phyloP scores from a whole-genome alignment of 1,139 yeast genomes.

The Saccharomycopsis hybrid region DNA sequence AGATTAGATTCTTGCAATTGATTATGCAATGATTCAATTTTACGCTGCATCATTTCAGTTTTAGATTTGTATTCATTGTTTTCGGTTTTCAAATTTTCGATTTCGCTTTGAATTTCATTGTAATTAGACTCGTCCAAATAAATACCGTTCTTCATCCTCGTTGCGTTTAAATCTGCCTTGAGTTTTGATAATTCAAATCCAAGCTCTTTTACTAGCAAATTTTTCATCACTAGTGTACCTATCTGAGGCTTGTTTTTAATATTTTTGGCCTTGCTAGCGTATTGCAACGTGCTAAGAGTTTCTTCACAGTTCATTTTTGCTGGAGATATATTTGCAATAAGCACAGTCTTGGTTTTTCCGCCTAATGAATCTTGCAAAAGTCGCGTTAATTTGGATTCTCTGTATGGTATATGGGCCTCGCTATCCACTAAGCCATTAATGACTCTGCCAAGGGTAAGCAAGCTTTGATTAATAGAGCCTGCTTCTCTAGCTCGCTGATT shows the following conservation, averaged over 20 bases:
- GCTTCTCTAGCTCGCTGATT: constrained; percentile 63
- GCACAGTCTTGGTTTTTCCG: constrained; percentile 58
- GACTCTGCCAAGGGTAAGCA: constrained; percentile 58
- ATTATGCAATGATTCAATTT: constrained; percentile 29
- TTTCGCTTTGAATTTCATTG: constrained; percentile 40
- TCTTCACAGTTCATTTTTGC: constrained; percentile 57
- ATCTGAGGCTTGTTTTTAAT: constrained; percentile 57
- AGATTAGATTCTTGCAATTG: constrained; percentile 26
- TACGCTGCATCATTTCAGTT: constrained; percentile 31
- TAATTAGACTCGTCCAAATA: constrained; percentile 55
- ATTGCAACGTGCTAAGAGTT: constrained; percentile 57
- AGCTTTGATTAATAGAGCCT: constrained; percentile 60
- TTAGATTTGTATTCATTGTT: constrained; percentile 36
- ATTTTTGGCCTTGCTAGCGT: constrained; percentile 60
- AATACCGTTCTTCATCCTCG: constrained; percentile 58
- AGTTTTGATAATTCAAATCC: constrained; percentile 50
- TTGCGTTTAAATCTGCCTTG: constrained; percentile 51
- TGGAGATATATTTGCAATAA: constrained; percentile 64
- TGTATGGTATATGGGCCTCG: constrained; percentile 47
- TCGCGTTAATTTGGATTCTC: constrained; percentile 61
- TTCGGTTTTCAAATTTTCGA: constrained; percentile 40
- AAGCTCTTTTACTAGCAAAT: constrained; percentile 49
- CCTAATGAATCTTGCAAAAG: constrained; percentile 61
- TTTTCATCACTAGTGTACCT: constrained; percentile 42
- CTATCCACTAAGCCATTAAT: constrained; percentile 46